Conservation (phyloP, 257 asterid genomes). For the Lantana camara region DNA sequence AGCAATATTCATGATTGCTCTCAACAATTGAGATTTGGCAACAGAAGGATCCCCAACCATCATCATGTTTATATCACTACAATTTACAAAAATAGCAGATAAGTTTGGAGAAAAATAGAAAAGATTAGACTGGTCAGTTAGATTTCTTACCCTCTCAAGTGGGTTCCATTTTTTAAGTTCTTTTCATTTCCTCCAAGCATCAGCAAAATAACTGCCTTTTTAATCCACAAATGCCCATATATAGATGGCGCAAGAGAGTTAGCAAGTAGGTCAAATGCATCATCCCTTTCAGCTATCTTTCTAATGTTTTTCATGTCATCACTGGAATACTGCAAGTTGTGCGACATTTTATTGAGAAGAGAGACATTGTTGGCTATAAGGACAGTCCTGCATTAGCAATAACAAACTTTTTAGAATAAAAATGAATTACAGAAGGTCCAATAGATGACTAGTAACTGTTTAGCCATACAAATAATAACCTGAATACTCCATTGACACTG, state of each 20-base stretch:
- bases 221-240: constrained; percentile 92
- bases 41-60: constrained; percentile 99
- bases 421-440: constrained; percentile 6
- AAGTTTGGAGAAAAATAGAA: constrained; percentile 7
- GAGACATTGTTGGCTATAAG: constrained; percentile 88
- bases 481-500: constrained; percentile 92
- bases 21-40: constrained; percentile 93
- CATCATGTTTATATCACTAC: constrained; percentile 97
- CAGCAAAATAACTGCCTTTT: constrained; percentile 83
- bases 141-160: constrained; percentile 82
- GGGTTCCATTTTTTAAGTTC: constrained; percentile 95
- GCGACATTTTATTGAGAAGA: constrained; percentile 85
- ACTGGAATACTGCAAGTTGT: constrained; percentile 63
- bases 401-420: constrained; percentile 7
- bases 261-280: constrained; percentile 78
- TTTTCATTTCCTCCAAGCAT: constrained; percentile 98
- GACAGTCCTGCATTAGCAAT: constrained; percentile 70
- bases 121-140: background rate
- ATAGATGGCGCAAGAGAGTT: constrained; percentile 96
- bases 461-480: constrained; percentile 41
- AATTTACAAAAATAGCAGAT: constrained; percentile 26
- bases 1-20: constrained; percentile 96
- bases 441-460: constrained; percentile 20
- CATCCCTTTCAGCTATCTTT: constrained; percentile 73
- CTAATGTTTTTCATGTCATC: constrained; percentile 79